Evolutionary conservation across 1,139 yeast genomes (phyloP).

Genomic region (Scheffersomyces cryptocercus): DNA sequence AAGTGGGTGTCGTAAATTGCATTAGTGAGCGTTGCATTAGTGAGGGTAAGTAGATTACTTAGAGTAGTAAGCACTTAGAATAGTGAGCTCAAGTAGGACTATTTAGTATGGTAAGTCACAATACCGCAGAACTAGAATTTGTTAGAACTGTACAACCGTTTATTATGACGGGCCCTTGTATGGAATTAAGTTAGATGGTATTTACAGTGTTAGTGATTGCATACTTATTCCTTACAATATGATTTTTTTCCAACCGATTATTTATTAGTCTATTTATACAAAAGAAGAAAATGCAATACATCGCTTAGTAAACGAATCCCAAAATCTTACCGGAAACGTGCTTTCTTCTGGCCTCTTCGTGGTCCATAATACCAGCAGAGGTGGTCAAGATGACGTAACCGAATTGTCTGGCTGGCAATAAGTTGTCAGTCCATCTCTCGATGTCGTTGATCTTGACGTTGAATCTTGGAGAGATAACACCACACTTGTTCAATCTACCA

Average conservation of each 20-base stretch:
- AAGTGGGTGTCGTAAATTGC: too few species aligned
- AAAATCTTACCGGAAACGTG: constrained; percentile 98
- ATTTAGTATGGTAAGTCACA: too few species aligned
- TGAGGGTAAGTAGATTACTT: too few species aligned
- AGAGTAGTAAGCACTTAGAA: too few species aligned
- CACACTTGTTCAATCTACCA: constrained; percentile 98
- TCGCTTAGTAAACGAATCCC: constrained; percentile 77
- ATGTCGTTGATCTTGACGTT: constrained; percentile 91
- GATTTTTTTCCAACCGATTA: neutral
- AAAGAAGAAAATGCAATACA: constrained; percentile 2
- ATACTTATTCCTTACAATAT: too few species aligned
- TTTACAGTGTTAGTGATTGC: too few species aligned
- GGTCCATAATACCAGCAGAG: constrained; percentile 99
- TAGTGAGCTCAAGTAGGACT: too few species aligned
- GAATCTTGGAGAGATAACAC: constrained; percentile 98
- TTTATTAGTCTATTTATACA: constrained; percentile 8
- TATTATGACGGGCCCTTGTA: neutral
- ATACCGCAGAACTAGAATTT: too few species aligned
- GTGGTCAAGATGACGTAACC: constrained; percentile 97
- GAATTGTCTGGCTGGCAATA: constrained; percentile 97
- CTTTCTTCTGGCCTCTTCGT: constrained; percentile 99
- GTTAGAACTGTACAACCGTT: too few species aligned
- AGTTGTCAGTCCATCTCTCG: constrained; percentile 97
- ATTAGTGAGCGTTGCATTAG: too few species aligned
- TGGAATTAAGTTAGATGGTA: neutral